Conservation (phyloP, 2,329 filamentous ascomycete genomes). For the Tolypocladium cylindrosporum region DNA sequence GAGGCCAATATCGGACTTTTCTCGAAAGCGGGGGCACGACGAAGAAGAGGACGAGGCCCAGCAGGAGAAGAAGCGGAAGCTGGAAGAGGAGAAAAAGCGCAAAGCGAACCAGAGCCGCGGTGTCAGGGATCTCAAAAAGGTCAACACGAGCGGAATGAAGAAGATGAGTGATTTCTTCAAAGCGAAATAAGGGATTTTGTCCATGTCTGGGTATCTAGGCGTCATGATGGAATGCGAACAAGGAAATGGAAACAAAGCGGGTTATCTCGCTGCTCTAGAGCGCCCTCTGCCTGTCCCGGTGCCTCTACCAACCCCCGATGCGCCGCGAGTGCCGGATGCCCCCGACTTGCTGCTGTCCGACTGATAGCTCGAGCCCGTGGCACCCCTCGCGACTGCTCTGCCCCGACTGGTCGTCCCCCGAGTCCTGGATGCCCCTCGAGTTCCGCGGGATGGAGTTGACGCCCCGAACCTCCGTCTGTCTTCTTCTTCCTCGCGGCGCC, state of each 20-base stretch:
- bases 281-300: conserved; percentile 21
- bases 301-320: conserved; percentile 25
- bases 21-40: conserved; percentile 55
- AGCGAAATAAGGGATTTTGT: conserved; percentile 40
- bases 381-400: conserved; percentile 15
- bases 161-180: conserved; percentile 94
- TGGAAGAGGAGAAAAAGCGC: conserved; percentile 81
- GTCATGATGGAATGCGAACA: conserved; percentile 1
- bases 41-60: conserved; percentile 57
- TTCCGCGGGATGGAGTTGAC: conserved; percentile 16
- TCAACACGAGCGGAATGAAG: conserved; percentile 87
- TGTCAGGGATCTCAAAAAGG: conserved; percentile 76
- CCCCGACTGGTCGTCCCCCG: conserved; percentile 20
- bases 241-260: conserved; percentile 4
- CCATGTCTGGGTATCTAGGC: conserved; percentile 19
- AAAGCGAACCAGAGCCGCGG: conserved; percentile 66
- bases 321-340: conserved; percentile 19
- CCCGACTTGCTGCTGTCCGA: conserved; percentile 16
- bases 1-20: conserved; percentile 59
- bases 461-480: conserved; percentile 21
- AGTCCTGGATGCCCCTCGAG: conserved; percentile 13
- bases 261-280: conserved; percentile 20
- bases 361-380: conserved; percentile 15
- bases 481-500: conserved; percentile 53
- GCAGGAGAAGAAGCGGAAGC: conserved; percentile 72